These are phyloP conservation scores for Aristolochia contorta DNA, from an alignment of 164 flowering plant genomes.

Conservation along the genomic window DNA sequence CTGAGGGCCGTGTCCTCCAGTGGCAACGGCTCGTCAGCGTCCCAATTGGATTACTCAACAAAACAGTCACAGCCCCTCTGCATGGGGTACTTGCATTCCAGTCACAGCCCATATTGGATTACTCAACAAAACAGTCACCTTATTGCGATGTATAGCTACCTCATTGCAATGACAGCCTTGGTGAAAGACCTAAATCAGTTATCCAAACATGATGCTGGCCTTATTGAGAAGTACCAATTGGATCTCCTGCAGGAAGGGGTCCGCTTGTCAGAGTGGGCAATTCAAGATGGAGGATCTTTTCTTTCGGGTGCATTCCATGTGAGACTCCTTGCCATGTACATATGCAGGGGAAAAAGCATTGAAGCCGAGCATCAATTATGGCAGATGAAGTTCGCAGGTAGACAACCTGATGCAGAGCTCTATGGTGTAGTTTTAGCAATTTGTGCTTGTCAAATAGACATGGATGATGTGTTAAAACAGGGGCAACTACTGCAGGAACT, in stretches of 20 bases:
- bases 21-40: too few relatives aligned
- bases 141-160: conserved; percentile 77
- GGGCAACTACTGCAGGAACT: conserved; percentile 28
- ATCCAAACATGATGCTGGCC: conserved; percentile 39
- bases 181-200: conserved; percentile 86
- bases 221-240: conserved; percentile 60
- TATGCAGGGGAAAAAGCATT: conserved; percentile 80
- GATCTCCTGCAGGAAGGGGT: conserved; percentile 61
- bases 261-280: conserved; percentile 56
- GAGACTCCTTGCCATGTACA: conserved; percentile 84
- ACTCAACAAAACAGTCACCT: too few relatives aligned
- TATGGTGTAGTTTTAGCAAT: conserved; percentile 82
- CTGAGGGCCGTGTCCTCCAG: too few relatives aligned
- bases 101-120: too few relatives aligned
- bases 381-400: conserved; percentile 84
- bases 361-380: conserved; percentile 85
- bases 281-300: conserved; percentile 43
- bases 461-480: conserved; percentile 42
- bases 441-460: conserved; percentile 76
- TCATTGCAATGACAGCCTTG: conserved; percentile 92
- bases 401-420: conserved; percentile 60
- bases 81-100: too few relatives aligned
- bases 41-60: too few relatives aligned
- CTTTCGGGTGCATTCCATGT: conserved; percentile 55
- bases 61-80: too few relatives aligned